These are phyloP conservation scores for Mycena rebaudengoi DNA, from an alignment of 768 basidiomycete species.

Conservation along the genomic window DNA sequence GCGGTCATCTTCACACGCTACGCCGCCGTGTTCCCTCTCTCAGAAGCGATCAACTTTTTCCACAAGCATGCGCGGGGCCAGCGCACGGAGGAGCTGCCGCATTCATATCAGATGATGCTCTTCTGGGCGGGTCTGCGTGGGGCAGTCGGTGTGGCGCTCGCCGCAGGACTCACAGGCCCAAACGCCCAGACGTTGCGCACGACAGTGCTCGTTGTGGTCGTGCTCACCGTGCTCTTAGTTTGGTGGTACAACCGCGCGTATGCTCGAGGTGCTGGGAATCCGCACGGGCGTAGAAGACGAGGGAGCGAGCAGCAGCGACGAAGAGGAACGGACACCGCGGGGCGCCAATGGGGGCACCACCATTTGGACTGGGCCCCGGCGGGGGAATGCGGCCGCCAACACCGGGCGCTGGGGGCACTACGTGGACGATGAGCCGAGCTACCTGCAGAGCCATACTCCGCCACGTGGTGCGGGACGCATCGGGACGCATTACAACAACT, in stretches of 20 bases:
- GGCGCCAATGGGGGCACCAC: conserved; percentile 37
- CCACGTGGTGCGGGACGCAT: conserved; percentile 46
- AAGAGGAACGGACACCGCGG: conserved; percentile 54
- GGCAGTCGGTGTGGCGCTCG: conserved; percentile 97
- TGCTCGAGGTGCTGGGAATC: conserved; percentile 98
- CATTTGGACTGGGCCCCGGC: conserved; percentile 45
- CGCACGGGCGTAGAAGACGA: conserved; percentile 95
- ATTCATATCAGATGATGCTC: conserved; percentile 99
- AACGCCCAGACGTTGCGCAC: conserved; percentile 92
- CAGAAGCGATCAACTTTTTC: conserved; percentile 94
- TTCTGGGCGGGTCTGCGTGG: conserved; percentile 99
- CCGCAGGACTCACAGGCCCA: conserved; percentile 93
- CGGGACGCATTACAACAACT: conserved; percentile 68
- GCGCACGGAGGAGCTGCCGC: conserved; percentile 89
- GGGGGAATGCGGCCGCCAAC: conserved; percentile 34
- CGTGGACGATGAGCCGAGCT: conserved; percentile 52
- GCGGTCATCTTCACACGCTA: conserved; percentile 96
- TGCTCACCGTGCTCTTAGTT: conserved; percentile 94
- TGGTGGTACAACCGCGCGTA: conserved; percentile 95
- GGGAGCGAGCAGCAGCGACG: conserved; percentile 62
- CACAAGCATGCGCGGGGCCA: conserved; percentile 85
- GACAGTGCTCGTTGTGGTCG: conserved; percentile 95
- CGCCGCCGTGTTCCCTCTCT: conserved; percentile 94
- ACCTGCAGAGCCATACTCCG: conserved; percentile 37
- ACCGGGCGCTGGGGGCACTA: conserved; percentile 53